Conservation (phyloP, 2,329 filamentous ascomycete species). For the Fusarium coffeatum region DNA sequence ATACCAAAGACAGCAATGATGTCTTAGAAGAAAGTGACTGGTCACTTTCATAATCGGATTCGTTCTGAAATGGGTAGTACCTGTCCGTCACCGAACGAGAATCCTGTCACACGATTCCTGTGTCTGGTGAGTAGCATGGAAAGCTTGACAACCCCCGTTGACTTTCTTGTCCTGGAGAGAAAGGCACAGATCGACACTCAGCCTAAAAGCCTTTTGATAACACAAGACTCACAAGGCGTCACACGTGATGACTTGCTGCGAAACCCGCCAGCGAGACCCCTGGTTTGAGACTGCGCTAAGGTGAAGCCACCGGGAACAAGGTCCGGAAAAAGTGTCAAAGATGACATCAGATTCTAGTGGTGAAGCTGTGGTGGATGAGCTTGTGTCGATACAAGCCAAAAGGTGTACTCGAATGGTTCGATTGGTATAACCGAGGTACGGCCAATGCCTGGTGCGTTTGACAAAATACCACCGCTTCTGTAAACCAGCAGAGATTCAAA, state of each 20-base stretch:
- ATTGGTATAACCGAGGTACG: background rate
- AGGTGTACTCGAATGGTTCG: background rate
- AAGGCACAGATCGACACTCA: conserved; percentile 23
- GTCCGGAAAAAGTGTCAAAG: conserved; percentile 11
- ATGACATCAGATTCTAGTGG: conserved; percentile 10
- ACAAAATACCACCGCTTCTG: rapidly evolving
- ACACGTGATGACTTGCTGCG: background rate
- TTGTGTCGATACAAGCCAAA: no score
- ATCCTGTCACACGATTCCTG: no score
- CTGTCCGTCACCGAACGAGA: background rate
- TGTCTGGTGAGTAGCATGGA: background rate
- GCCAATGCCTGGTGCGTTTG: background rate
- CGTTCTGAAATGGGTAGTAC: background rate
- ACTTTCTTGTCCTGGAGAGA: background rate
- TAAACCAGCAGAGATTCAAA: background rate
- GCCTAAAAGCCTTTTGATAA: background rate
- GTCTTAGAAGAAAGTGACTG: background rate
- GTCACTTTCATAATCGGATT: background rate
- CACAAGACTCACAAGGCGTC: background rate
- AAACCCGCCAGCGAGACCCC: background rate
- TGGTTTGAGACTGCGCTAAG: conserved; percentile 7
- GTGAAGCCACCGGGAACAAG: conserved; percentile 17
- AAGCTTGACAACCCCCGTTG: conserved; percentile 15
- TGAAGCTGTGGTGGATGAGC: background rate
- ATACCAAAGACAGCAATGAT: background rate